Percentiles rank a stretch among this genome's conserved stretches.
These are phyloP conservation scores for Volvox carteri DNA, from an alignment of 163 green algal genomes.

Conservation along the genomic window DNA sequence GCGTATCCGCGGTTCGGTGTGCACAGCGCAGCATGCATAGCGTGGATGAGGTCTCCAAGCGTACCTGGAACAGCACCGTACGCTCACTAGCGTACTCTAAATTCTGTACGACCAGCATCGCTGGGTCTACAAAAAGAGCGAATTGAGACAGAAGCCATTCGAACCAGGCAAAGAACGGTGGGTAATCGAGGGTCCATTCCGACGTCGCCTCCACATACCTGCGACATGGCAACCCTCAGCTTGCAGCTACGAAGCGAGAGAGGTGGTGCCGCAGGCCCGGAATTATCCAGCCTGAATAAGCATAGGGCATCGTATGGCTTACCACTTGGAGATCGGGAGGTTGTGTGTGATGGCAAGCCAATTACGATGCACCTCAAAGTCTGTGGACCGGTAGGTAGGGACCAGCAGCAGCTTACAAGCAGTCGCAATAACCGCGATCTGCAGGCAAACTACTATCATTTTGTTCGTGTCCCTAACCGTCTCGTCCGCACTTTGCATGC, in stretches of 20 bases:
- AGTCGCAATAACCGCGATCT: slow-evolving; percentile 39
- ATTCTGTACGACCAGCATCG: slow-evolving; percentile 85
- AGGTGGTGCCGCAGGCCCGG: neutral
- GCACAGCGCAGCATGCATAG: too few species aligned
- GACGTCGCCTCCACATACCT: slow-evolving; percentile 93
- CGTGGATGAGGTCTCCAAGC: too few species aligned
- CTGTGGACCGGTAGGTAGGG: slow-evolving; percentile 93
- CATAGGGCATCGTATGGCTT: slow-evolving; percentile 20
- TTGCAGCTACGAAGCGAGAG: neutral
- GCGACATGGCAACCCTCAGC: too few species aligned
- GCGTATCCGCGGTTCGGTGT: too few species aligned
- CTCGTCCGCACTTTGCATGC: too few species aligned
- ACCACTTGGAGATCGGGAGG: slow-evolving; percentile 86
- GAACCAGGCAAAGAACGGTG: slow-evolving; percentile 97
- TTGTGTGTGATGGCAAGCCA: slow-evolving; percentile 95
- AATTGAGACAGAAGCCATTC: slow-evolving; percentile 84
- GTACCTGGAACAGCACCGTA: slow-evolving; percentile 84
- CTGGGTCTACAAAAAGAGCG: slow-evolving; percentile 82
- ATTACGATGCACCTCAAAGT: slow-evolving; percentile 99
- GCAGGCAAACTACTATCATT: slow-evolving; percentile 26
- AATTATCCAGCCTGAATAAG: too few species aligned
- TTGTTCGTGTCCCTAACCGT: too few species aligned
- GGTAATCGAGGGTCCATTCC: slow-evolving; percentile 98
- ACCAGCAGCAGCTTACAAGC: slow-evolving; percentile 89
- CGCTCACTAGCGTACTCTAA: slow-evolving; percentile 74